These are phyloP conservation scores for Saccharomyces hybrid DNA, from an alignment of 1,139 yeast species.

Conservation along the genomic window DNA sequence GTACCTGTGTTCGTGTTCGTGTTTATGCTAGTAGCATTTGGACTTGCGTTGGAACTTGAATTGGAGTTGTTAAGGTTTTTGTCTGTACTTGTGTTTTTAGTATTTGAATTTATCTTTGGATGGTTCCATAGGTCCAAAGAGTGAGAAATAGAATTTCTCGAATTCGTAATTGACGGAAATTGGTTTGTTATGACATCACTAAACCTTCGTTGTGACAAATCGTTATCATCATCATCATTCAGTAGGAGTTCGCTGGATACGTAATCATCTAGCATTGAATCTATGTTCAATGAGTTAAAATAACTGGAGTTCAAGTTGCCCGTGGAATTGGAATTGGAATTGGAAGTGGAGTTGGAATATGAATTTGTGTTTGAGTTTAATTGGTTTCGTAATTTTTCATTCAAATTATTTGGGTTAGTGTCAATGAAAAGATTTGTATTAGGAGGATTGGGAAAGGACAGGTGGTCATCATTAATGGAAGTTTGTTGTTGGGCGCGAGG, in stretches of 20 bases:
- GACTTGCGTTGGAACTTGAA: background rate
- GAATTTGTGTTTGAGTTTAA: background rate
- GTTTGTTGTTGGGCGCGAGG: background rate
- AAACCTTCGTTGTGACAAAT: slow-evolving; percentile 15
- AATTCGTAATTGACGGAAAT: slow-evolving; percentile 10
- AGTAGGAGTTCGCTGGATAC: slow-evolving; percentile 14
- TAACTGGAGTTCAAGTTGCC: background rate
- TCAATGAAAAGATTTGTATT: background rate
- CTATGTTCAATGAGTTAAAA: slow-evolving; percentile 7
- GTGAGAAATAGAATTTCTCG: slow-evolving; percentile 29
- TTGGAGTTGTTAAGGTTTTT: background rate
- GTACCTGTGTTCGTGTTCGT: background rate
- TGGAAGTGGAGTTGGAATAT: background rate
- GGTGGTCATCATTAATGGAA: background rate
- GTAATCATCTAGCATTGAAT: slow-evolving; percentile 16
- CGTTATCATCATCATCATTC: background rate
- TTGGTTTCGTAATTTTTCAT: slow-evolving; percentile 1
- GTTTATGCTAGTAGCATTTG: background rate
- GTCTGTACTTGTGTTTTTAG: background rate
- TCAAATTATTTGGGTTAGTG: background rate
- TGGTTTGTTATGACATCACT: slow-evolving; percentile 20
- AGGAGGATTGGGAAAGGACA: background rate
- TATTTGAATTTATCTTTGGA: slow-evolving; percentile 7
- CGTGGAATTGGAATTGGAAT: background rate
- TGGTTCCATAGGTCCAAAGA: slow-evolving; percentile 27